Evolutionary conservation across 1,139 yeast species (phyloP).

Genomic region (Saccharomyces hybrid): DNA sequence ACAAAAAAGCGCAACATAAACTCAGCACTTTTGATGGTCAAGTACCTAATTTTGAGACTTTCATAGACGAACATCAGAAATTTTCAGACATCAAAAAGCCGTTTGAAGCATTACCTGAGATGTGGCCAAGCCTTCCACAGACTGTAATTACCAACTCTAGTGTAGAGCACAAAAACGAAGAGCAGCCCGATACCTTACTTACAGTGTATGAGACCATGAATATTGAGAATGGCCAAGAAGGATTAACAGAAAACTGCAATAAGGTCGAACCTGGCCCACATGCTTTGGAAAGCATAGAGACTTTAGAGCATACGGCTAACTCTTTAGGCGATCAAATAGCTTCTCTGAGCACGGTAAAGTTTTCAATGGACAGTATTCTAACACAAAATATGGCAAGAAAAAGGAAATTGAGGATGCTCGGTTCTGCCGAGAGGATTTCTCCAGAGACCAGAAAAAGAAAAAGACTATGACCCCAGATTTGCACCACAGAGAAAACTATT

Average conservation of each 20-base stretch:
- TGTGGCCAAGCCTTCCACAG: slow-evolving; percentile 21
- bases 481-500: slow-evolving; percentile 4
- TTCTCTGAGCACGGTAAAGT: not conserved
- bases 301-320: slow-evolving; percentile 16
- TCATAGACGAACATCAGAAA: slow-evolving; percentile 9
- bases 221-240: slow-evolving; percentile 2
- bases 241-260: not conserved
- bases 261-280: not conserved
- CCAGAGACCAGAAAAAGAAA: not conserved
- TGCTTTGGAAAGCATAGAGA: slow-evolving; percentile 5
- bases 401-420: slow-evolving; percentile 1
- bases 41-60: slow-evolving; percentile 13
- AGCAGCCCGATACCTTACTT: not conserved
- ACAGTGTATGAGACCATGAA: slow-evolving; percentile 2
- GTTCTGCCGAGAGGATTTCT: not conserved
- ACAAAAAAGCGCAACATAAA: slow-evolving; percentile 28
- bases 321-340: not conserved
- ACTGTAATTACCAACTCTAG: not conserved
- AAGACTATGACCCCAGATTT: not conserved
- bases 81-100: slow-evolving; percentile 17
- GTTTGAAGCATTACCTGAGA: slow-evolving; percentile 21
- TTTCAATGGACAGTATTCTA: slow-evolving; percentile 16
- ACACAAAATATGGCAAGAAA: slow-evolving; percentile 22
- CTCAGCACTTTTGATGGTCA: slow-evolving; percentile 8
- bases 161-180: not conserved